Evolutionary conservation across 495 filamentous ascomycete species (phyloP), one percentile per base, ranked within the genome.

Genomic region (Saxophila tyrrhenica): DNA sequence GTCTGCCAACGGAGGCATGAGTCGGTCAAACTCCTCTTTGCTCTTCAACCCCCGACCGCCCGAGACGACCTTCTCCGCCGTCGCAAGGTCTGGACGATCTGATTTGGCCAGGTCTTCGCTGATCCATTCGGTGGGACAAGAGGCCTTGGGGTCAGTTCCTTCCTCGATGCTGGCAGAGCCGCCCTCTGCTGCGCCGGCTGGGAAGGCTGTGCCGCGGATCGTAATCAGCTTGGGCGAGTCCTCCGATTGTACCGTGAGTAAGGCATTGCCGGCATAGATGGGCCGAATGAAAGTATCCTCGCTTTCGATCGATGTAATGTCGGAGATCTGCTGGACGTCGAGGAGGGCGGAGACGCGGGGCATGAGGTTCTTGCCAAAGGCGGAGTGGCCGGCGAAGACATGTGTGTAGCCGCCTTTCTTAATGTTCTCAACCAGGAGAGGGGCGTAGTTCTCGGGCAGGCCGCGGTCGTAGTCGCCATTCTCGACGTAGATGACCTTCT

Each of bases 261-360:
- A 92, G 48, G 89, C 94, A 66, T 98, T 98, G 41, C 92, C 92
- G 50, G 92, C 92, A 65, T 98, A 98, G 64, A 98, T 95, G 42
- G 94, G 90, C 29, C 92, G 87, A 41, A 96, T 86, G 66, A 97
- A 98, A 80, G 80, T 97, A 68, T 94, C 88, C 65, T 95, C 89
- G 70, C 82, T 80, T 70, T 95, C 78, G 58, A 97, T 86, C 1
- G 70, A 75, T 1, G 81, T 96, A 55, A 97, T 85, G 67, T 98
- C 92, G 10, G 88, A 94, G 50, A 98, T 78, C 65, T 94, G 89
- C 69, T 95, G 90, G 23, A 83, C 80, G 64, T 98, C 92, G 39
- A 98, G 75, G 21, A 98, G 74, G 25, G 92, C 92, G n/a, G 94
- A 89, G 1, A 96, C 83, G 41, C 92, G 84, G n/a, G 92, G 92